Conservation (phyloP, 805 yeast species). For the Wickerhamiella shivajii region DNA sequence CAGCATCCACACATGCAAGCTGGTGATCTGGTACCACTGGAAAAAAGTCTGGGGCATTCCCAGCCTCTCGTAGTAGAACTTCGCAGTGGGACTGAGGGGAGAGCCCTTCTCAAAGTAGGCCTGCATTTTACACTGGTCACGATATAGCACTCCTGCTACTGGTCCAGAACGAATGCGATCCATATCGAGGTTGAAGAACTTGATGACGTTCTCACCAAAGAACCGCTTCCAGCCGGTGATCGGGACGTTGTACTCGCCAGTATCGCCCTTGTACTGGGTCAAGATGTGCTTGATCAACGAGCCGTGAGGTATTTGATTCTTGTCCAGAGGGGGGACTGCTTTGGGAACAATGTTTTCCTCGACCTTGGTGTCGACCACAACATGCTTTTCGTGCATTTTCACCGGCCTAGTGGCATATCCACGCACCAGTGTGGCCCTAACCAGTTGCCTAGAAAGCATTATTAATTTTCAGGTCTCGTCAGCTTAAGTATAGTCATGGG, state of each 20-base stretch:
- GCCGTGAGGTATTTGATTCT: slow-evolving; percentile 15
- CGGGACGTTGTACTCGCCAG: slow-evolving; percentile 15
- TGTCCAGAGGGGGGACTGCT: slow-evolving; percentile 16
- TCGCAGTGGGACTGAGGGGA: slow-evolving; percentile 50
- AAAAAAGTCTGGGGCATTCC: slow-evolving; percentile 74
- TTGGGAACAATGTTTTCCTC: slow-evolving; percentile 14
- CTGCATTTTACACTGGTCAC: slow-evolving; percentile 75
- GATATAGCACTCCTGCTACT: slow-evolving; percentile 78
- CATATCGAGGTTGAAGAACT: slow-evolving; percentile 63
- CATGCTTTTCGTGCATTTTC: slow-evolving; percentile 17
- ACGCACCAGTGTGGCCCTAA: not conserved
- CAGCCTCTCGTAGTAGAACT: slow-evolving; percentile 72
- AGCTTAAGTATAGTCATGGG: too few species aligned
- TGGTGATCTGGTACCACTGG: slow-evolving; percentile 92
- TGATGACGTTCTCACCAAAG: slow-evolving; percentile 23
- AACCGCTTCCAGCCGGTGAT: slow-evolving; percentile 22
- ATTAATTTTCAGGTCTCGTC: too few species aligned
- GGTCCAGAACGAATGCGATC: slow-evolving; percentile 88
- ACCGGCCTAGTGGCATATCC: slow-evolving; percentile 4
- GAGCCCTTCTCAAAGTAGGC: slow-evolving; percentile 29
- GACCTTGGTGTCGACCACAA: slow-evolving; percentile 17
- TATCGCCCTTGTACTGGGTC: slow-evolving; percentile 20
- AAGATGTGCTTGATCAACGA: slow-evolving; percentile 19
- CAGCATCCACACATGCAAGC: slow-evolving; percentile 84
- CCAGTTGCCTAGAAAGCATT: not conserved